Evolutionary conservation across 345 rosid species (phyloP).

Genomic region (Microcos paniculata): DNA sequence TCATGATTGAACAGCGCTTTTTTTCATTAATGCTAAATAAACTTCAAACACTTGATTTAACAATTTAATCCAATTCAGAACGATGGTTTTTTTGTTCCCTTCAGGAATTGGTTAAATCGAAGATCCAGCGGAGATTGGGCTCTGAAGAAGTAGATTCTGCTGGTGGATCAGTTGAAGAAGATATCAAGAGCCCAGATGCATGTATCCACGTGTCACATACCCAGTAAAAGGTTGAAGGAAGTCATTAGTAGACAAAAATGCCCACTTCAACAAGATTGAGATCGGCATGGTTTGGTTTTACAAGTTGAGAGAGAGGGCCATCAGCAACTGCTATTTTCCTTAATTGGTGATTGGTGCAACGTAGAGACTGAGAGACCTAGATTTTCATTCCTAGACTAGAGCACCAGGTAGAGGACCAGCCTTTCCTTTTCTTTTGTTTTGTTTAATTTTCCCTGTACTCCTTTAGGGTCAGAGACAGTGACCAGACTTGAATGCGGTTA

Average conservation of each 20-base stretch:
- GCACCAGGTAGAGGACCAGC: neutral
- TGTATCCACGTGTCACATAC: neutral
- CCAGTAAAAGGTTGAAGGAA: neutral
- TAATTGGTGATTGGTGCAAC: neutral
- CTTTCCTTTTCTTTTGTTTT: too few species aligned
- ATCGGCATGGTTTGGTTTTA: neutral
- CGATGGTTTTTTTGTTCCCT: too few species aligned
- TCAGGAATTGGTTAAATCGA: neutral
- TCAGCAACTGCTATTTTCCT: neutral
- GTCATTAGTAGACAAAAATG: neutral
- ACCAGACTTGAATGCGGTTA: neutral
- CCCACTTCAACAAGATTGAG: neutral
- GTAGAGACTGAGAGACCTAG: neutral
- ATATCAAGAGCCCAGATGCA: neutral
- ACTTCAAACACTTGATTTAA: too few species aligned
- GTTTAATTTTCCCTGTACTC: too few species aligned
- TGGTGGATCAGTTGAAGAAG: neutral
- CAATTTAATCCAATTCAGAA: too few species aligned
- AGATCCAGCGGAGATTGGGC: neutral
- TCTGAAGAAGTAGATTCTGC: neutral
- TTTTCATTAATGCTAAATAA: too few species aligned
- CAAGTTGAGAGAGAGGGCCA: neutral
- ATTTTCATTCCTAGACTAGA: neutral
- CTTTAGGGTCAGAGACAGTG: neutral
- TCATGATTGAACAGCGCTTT: too few species aligned